phyloP scores from a whole-genome alignment of 2,329 filamentous ascomycete species.

The Colletotrichum lini region DNA sequence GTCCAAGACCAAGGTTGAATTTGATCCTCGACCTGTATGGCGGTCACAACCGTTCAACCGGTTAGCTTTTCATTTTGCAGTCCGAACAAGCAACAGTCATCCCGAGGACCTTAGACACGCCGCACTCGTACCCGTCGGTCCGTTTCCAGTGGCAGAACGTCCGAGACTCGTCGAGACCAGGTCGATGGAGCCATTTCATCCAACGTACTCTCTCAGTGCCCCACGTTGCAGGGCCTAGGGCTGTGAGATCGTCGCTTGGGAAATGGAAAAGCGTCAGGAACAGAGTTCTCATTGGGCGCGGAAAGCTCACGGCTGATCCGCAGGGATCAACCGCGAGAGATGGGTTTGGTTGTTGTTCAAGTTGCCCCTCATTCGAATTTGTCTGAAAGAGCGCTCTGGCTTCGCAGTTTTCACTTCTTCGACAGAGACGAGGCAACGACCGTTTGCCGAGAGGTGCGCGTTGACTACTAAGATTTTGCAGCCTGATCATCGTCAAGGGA shows the following conservation, averaged over 20 bases:
- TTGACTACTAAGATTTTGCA: constrained; percentile 12
- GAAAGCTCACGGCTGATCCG: constrained; percentile 50
- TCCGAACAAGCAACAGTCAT: not conserved
- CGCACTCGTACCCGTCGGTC: constrained; percentile 16
- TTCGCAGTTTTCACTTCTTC: constrained; percentile 38
- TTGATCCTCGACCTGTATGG: constrained; percentile 2
- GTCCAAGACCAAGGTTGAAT: not conserved
- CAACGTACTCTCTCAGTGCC: not conserved
- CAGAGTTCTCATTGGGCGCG: constrained; percentile 58
- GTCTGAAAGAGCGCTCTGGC: constrained; percentile 14
- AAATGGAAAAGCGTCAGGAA: constrained; percentile 56
- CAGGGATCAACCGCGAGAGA: constrained; percentile 45
- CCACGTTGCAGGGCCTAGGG: constrained; percentile 9
- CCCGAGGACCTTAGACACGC: too few species aligned
- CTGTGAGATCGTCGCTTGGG: constrained; percentile 32
- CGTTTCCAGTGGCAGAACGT: not conserved
- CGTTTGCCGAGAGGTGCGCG: constrained; percentile 14
- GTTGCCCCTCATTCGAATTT: constrained; percentile 43
- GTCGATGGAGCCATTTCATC: constrained; percentile 32
- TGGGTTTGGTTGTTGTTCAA: constrained; percentile 4
- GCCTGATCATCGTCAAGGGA: not conserved
- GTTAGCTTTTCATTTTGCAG: not conserved
- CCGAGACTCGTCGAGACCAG: too few species aligned
- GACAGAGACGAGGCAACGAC: constrained; percentile 24
- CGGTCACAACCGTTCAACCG: not conserved